These are phyloP conservation scores for Gonapodya sp. DNA, from an alignment of 192 early-diverging fungal genomes.

Conservation along the genomic window DNA sequence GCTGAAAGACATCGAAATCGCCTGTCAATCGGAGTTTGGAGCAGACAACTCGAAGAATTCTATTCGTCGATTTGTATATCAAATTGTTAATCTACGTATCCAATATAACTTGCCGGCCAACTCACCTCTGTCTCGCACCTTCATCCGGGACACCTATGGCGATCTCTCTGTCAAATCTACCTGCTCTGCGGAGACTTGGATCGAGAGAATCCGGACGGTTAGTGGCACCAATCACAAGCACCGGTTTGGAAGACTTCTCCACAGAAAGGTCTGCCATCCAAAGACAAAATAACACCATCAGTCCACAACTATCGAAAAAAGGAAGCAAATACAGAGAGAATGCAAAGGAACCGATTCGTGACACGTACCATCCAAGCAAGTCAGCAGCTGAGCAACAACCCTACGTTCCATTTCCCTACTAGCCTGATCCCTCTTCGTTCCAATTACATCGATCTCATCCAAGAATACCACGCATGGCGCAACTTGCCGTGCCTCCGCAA, in stretches of 20 bases:
- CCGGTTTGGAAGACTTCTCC: slow-evolving; percentile 61
- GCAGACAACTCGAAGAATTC: slow-evolving; percentile 70
- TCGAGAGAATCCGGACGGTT: slow-evolving; percentile 83
- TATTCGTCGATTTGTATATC: slow-evolving; percentile 17
- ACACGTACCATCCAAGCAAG: slow-evolving; percentile 81
- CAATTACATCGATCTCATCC: slow-evolving; percentile 97
- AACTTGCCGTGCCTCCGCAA: slow-evolving; percentile 55
- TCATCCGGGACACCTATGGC: slow-evolving; percentile 86
- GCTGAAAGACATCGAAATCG: slow-evolving; percentile 66
- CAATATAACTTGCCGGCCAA: slow-evolving; percentile 18
- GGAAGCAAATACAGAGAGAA: slow-evolving; percentile 8
- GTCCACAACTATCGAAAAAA: neutral
- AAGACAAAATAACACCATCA: neutral
- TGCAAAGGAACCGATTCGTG: neutral
- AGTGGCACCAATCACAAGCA: slow-evolving; percentile 85
- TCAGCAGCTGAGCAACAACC: slow-evolving; percentile 92
- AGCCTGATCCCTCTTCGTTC: slow-evolving; percentile 82
- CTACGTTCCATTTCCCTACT: slow-evolving; percentile 93
- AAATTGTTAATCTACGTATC: neutral
- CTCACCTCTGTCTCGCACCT: slow-evolving; percentile 64
- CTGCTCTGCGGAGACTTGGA: slow-evolving; percentile 69
- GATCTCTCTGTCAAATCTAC: slow-evolving; percentile 83
- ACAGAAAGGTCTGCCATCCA: slow-evolving; percentile 62
- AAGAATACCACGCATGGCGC: slow-evolving; percentile 92
- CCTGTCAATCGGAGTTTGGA: slow-evolving; percentile 67